These are phyloP conservation scores for Harrya chromipes DNA, from an alignment of 768 basidiomycete genomes.

Conservation along the genomic window DNA sequence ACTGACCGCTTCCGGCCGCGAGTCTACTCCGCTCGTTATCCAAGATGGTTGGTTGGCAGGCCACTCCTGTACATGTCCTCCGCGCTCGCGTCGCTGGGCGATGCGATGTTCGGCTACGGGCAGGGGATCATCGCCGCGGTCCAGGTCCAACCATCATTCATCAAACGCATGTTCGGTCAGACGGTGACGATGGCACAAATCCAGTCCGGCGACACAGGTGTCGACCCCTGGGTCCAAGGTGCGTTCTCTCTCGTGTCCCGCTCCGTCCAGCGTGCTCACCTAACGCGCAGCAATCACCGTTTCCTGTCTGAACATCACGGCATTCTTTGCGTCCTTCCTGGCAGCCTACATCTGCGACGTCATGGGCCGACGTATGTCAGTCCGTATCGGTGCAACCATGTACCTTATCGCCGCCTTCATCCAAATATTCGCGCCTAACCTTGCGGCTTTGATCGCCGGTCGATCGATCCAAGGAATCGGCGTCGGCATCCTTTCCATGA, in stretches of 20 bases:
- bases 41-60: constrained; percentile 49
- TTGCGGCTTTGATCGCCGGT: constrained; percentile 38
- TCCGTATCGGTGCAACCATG: constrained; percentile 48
- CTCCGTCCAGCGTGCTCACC: background rate
- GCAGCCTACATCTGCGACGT: constrained; percentile 50
- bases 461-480: constrained; percentile 47
- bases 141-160: constrained; percentile 52
- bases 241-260: constrained; percentile 2
- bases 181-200: constrained; percentile 45
- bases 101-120: constrained; percentile 55
- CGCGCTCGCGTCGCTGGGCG: constrained; percentile 52
- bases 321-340: constrained; percentile 42
- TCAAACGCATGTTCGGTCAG: constrained; percentile 45
- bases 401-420: constrained; percentile 49
- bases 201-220: constrained; percentile 40
- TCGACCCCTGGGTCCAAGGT: constrained; percentile 48
- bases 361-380: constrained; percentile 48
- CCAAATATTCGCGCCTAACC: constrained; percentile 47
- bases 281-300: constrained; percentile 43
- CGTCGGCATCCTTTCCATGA: constrained; percentile 50
- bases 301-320: constrained; percentile 48
- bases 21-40: constrained; percentile 46
- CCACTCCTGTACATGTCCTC: constrained; percentile 49
- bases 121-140: constrained; percentile 51
- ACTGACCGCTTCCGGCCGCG: constrained; percentile 33